Evolutionary conservation across 2,329 filamentous ascomycete species (phyloP).

Genomic region (Dendryphion nanum): DNA sequence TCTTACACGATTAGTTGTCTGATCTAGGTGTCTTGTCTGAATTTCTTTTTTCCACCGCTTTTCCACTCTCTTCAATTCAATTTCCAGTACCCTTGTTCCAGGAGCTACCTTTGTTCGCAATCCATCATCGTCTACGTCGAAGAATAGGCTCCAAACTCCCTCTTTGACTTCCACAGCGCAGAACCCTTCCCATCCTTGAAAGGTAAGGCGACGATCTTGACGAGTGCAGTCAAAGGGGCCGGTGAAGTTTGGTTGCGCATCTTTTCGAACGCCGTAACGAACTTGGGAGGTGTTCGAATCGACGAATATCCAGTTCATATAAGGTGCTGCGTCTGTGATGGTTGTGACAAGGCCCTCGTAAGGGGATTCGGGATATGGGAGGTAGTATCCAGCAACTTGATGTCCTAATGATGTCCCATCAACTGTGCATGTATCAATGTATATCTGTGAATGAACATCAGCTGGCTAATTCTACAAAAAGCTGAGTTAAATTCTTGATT

Average conservation of each 20-base stretch:
- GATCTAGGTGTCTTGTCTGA: not conserved
- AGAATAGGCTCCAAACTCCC: conserved; percentile 31
- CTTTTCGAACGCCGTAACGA: conserved; percentile 18
- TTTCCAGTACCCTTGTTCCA: conserved; percentile 51
- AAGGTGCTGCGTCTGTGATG: conserved; percentile 39
- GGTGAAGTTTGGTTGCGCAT: conserved; percentile 16
- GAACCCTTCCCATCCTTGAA: conserved; percentile 25
- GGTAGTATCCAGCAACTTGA: conserved; percentile 51
- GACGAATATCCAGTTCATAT: conserved; percentile 25
- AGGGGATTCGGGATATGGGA: conserved; percentile 52
- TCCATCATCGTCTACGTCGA: conserved; percentile 41
- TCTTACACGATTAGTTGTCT: not conserved
- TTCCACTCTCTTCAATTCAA: conserved; percentile 52
- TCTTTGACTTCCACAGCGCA: conserved; percentile 20
- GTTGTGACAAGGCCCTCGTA: conserved; percentile 53
- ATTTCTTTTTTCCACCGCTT: conserved; percentile 28
- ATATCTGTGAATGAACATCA: conserved; percentile 7
- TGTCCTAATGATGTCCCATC: not conserved
- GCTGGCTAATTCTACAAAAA: not conserved
- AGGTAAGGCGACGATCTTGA: conserved; percentile 16
- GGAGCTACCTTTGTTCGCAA: conserved; percentile 39
- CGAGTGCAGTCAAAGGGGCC: conserved; percentile 26
- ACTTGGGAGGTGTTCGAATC: conserved; percentile 17
- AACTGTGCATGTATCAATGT: conserved; percentile 45
- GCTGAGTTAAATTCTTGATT: not conserved